These are phyloP conservation scores for Aspergillus sp. DNA, from an alignment of 2,329 filamentous ascomycete species.

Conservation along the genomic window DNA sequence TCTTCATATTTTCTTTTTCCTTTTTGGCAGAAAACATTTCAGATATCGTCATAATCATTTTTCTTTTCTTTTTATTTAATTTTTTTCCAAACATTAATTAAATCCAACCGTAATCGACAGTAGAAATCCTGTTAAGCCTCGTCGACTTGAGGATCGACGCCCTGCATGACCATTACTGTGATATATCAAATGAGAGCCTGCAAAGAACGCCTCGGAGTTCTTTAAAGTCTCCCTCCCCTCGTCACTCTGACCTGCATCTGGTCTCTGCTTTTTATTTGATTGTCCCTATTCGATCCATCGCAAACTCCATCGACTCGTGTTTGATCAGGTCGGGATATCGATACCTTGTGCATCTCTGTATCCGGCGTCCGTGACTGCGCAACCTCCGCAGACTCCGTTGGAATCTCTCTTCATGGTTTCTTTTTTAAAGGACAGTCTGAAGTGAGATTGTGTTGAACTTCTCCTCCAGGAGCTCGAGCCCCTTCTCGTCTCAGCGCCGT, in stretches of 20 bases:
- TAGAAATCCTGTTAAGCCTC: constrained; percentile 31
- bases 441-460: neutral
- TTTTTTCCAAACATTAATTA: too few relatives aligned
- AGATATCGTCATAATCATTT: too few relatives aligned
- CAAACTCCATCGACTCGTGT: neutral
- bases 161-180: constrained; percentile 44
- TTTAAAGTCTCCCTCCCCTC: constrained; percentile 35
- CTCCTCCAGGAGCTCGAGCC: neutral
- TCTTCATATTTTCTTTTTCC: neutral
- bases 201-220: constrained; percentile 31
- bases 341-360: neutral
- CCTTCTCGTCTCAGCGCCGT: neutral
- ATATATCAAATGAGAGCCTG: constrained; percentile 45
- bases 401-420: neutral
- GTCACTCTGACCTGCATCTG: constrained; percentile 14
- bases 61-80: too few relatives aligned
- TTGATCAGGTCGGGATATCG: constrained; percentile 1
- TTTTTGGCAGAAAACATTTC: neutral
- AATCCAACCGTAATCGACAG: neutral
- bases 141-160: constrained; percentile 41
- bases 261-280: constrained; percentile 11
- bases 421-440: neutral
- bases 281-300: constrained; percentile 1
- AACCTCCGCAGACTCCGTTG: neutral
- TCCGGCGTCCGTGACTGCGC: neutral